phyloP scores from a whole-genome alignment of 768 basidiomycete species.

The Hericium erinaceus region DNA sequence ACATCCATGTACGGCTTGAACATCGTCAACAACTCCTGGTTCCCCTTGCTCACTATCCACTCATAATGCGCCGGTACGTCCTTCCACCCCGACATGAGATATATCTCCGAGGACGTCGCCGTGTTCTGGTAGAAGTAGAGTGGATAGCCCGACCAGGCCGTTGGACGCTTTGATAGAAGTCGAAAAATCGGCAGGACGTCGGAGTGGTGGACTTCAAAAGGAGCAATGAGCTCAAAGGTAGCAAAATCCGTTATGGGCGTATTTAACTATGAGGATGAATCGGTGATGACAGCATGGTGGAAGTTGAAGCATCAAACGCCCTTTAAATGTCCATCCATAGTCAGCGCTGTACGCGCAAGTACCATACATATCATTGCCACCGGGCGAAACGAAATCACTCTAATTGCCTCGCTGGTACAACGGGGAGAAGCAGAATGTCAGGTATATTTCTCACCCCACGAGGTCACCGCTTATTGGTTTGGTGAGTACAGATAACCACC shows the following conservation, averaged over 20 bases:
- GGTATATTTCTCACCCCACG: no score
- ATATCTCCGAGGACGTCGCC: constrained; percentile 18
- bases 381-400: no score
- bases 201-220: background rate
- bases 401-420: no score
- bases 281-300: background rate
- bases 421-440: no score
- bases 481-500: constrained; percentile 56
- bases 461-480: no score
- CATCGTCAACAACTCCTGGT: constrained; percentile 27
- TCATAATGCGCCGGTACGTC: constrained; percentile 30
- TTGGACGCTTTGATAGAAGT: background rate
- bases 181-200: background rate
- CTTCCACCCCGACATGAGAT: constrained; percentile 38
- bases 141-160: background rate
- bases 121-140: background rate
- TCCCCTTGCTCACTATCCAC: constrained; percentile 33
- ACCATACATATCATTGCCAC: no score
- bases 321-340: no score
- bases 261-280: background rate
- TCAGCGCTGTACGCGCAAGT: background rate
- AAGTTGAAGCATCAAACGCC: no score
- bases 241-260: background rate
- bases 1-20: constrained; percentile 25
- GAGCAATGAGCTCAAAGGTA: background rate